These are phyloP conservation scores for Aspergillus sp. DNA, from an alignment of 2,329 filamentous ascomycete species.

Conservation along the genomic window DNA sequence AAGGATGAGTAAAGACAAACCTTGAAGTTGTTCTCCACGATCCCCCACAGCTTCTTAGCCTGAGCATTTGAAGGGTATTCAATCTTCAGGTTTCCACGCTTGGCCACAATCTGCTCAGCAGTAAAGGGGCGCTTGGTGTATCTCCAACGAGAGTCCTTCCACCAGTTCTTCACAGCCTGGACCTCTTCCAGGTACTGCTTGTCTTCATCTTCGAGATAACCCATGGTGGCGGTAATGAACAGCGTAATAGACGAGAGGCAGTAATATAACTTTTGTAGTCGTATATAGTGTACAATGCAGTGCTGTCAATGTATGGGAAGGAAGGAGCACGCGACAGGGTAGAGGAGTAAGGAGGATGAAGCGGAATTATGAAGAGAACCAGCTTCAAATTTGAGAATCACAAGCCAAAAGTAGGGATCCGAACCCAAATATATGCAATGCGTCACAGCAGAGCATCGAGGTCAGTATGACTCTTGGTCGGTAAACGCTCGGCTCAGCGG, in stretches of 20 bases:
- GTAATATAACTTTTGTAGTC: slow-evolving; percentile 4
- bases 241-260: slow-evolving; percentile 6
- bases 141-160: slow-evolving; percentile 87
- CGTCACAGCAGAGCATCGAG: slow-evolving; percentile 20
- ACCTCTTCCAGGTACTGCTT: slow-evolving; percentile 79
- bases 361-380: slow-evolving; percentile 1
- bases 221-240: slow-evolving; percentile 31
- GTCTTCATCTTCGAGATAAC: slow-evolving; percentile 64
- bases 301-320: slow-evolving; percentile 6
- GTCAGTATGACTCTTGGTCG: slow-evolving; percentile 25
- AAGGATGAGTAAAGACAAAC: slow-evolving; percentile 48
- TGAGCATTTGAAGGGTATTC: slow-evolving; percentile 87
- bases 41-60: slow-evolving; percentile 92
- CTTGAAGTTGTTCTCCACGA: slow-evolving; percentile 82
- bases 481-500: slow-evolving; percentile 44
- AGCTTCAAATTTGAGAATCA: slow-evolving; percentile 22
- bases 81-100: slow-evolving; percentile 87
- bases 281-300: slow-evolving; percentile 13
- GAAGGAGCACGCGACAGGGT: slow-evolving; percentile 14
- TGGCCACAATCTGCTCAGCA: slow-evolving; percentile 93
- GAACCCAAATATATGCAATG: slow-evolving; percentile 15
- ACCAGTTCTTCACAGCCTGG: slow-evolving; percentile 88
- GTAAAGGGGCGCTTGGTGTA: slow-evolving; percentile 91
- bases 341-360: slow-evolving; percentile 3
- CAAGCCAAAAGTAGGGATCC: slow-evolving; percentile 33